Conservation (phyloP, 495 filamentous ascomycete species). For the Neurospora sp. region DNA sequence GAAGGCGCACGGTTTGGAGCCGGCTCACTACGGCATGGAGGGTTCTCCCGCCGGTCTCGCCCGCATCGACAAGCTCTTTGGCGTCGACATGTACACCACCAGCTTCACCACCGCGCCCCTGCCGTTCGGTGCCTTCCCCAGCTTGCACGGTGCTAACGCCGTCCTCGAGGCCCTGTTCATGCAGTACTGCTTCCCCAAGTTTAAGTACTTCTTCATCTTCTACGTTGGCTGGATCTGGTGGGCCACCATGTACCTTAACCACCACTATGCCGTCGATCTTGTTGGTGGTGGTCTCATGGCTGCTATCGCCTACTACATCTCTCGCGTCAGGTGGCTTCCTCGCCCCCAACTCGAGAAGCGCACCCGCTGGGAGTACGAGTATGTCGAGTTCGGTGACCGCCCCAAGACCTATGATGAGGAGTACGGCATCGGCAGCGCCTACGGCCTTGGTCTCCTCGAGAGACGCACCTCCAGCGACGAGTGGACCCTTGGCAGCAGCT, state of each 20-base stretch:
- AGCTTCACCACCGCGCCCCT: conserved; percentile 79
- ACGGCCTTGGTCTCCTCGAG: conserved; percentile 24
- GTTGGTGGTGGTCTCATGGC: conserved; percentile 77
- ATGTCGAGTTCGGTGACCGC: conserved; percentile 63
- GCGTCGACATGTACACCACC: conserved; percentile 85
- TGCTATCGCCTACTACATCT: conserved; percentile 67
- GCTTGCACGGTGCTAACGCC: conserved; percentile 75
- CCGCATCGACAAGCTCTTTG: conserved; percentile 79
- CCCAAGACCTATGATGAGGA: conserved; percentile 29
- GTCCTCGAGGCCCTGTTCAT: conserved; percentile 89
- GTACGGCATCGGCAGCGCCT: conserved; percentile 14
- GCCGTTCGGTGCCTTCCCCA: conserved; percentile 92
- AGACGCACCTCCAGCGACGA: conserved; percentile 23
- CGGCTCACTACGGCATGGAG: conserved; percentile 82
- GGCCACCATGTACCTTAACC: conserved; percentile 96
- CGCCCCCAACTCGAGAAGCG: conserved; percentile 70
- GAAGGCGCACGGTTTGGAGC: conserved; percentile 71
- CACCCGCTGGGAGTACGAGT: conserved; percentile 93
- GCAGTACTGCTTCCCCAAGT: conserved; percentile 73
- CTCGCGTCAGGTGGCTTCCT: conserved; percentile 70
- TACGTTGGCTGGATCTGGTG: conserved; percentile 93
- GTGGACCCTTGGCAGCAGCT: conserved; percentile 36
- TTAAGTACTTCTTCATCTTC: conserved; percentile 62
- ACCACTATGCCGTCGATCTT: conserved; percentile 91
- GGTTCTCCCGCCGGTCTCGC: conserved; percentile 82